Conservation (phyloP, 257 asterid genomes). For the Przewalskia tangutica region DNA sequence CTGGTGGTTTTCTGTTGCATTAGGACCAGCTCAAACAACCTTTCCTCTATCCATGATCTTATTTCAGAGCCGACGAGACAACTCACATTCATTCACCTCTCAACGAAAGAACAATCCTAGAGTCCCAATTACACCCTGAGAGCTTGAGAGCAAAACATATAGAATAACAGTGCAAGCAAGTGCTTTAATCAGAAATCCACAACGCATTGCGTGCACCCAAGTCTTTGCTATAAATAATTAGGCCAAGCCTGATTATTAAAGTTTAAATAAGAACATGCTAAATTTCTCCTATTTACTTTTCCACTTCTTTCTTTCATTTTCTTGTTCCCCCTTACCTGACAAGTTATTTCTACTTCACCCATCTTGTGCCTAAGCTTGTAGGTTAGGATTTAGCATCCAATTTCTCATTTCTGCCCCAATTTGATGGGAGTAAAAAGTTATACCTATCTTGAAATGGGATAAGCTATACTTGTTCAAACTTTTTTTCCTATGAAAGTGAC, state of each 20-base stretch:
- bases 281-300: background rate
- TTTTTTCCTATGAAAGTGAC: too few species aligned
- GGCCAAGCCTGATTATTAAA: background rate
- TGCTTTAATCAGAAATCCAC: background rate
- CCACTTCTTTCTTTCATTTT: background rate
- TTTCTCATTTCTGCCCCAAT: background rate
- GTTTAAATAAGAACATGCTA: background rate
- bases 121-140: background rate
- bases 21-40: background rate
- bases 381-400: background rate
- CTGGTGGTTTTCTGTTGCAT: background rate
- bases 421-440: background rate
- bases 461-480: too few species aligned
- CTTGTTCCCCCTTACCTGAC: background rate
- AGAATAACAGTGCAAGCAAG: background rate
- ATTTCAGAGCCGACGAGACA: background rate
- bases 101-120: background rate
- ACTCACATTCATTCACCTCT: constrained; percentile 1
- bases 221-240: background rate
- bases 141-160: background rate
- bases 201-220: background rate
- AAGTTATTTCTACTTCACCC: background rate
- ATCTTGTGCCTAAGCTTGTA: background rate
- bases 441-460: too few species aligned
- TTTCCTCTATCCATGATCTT: background rate